Evolutionary conservation across 768 basidiomycete genomes (phyloP), one percentile per base, ranked within the genome.

Genomic region (Auriscalpium microsporum): DNA sequence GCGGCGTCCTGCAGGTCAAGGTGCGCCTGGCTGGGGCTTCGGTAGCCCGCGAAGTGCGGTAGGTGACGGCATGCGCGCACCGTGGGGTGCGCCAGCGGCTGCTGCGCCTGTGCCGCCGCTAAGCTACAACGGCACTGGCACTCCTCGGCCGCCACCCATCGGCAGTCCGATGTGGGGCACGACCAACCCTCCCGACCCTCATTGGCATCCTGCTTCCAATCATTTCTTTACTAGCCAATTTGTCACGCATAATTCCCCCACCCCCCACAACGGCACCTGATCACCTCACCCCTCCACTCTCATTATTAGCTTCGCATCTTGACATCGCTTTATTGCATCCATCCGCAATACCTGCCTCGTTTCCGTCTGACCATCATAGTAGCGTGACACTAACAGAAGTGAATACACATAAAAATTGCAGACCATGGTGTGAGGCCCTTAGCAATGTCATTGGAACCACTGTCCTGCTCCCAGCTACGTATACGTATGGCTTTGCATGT

Each of bases 221-320:
- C 65, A 68, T 23, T 82, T 78, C 62, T 82, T 77, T 63, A 67
- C 74, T 17, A 72, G 69, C 45, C 69, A 75, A 42, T 83, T 80
- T 59, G 61, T 78, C 52, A 71, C 72, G 42, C 77, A 76, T 56
- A 75, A 78, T 48, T 73, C 82, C 16, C 76, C 82, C n/a, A 74
- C 83, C n/a, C 67, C 68, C 10, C 67, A 69, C 50, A 62, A 60
- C 54, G 67, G 69, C 52, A 64, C 56, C 42, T 70, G 64, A 69
- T 54, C 34, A 49, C 49, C 56, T 51, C 38, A 45, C 38, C 44
- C 48, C 52, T 53, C 48, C 55, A 53, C 58, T 46, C 45, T 47
- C 42, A 14, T 28, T 55, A 16, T 55, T 52, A 42, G 40, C 40
- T 42, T 56, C 53, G 60, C 67, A 62, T 63, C 55, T 62, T 66